A percentile compares a stretch with the other conserved stretches of the same genome.
Conservation (phyloP, 495 filamentous ascomycete species). For the Hypoxylon rickii region DNA sequence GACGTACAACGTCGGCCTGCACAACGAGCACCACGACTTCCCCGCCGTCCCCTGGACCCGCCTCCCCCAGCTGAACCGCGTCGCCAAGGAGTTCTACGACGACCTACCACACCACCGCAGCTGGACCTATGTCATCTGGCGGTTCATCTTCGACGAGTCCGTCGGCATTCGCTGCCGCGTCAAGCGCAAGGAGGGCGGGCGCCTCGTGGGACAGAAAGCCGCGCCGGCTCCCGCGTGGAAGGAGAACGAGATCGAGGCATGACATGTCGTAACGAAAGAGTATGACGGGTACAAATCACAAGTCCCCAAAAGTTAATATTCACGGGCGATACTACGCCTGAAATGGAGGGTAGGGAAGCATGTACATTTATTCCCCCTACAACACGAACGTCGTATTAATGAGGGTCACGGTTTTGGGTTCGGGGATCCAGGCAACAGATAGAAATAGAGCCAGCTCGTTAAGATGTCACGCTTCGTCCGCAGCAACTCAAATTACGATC, state of each 20-base stretch:
- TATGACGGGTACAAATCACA: too few relatives aligned
- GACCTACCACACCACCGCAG: constrained; percentile 84
- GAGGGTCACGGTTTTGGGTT: not conserved
- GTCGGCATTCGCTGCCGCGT: constrained; percentile 91
- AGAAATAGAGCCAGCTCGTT: constrained; percentile 2
- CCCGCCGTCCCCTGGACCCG: constrained; percentile 94
- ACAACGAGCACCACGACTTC: constrained; percentile 99
- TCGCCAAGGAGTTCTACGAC: constrained; percentile 92
- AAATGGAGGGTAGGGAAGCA: constrained; percentile 79
- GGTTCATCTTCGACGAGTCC: constrained; percentile 86
- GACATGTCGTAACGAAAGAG: constrained; percentile 44
- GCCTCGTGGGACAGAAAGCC: constrained; percentile 58
- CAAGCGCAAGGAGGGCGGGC: constrained; percentile 82
- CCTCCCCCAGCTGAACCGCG: constrained; percentile 70
- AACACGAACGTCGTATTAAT: constrained; percentile 28
- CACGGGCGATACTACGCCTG: too few relatives aligned
- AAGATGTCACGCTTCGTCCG: too few relatives aligned
- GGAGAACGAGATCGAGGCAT: constrained; percentile 60
- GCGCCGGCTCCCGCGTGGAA: constrained; percentile 35
- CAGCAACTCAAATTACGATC: too few relatives aligned
- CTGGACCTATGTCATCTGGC: constrained; percentile 93
- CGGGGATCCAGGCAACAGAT: not conserved
- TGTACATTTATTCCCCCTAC: too few relatives aligned
- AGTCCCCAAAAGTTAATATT: too few relatives aligned
- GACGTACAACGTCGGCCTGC: constrained; percentile 95